These are phyloP conservation scores for Aureobasidium melanogenum DNA, from an alignment of 2,329 filamentous ascomycete genomes.

Conservation along the genomic window DNA sequence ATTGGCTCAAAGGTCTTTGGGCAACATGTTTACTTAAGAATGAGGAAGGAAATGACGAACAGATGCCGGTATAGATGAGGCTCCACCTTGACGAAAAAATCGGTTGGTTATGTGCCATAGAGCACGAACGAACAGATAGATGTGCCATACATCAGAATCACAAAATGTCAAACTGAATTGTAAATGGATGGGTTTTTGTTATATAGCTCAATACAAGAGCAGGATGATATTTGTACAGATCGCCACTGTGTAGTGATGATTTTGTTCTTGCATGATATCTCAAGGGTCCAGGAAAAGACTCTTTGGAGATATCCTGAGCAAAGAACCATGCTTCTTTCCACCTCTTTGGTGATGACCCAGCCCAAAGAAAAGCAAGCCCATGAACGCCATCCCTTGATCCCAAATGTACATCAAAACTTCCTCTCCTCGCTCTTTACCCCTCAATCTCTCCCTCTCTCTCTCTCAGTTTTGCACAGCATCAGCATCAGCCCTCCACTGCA, in stretches of 20 bases:
- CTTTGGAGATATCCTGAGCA: neutral
- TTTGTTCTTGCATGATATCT: neutral
- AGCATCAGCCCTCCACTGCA: slow-evolving; percentile 36
- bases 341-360: neutral
- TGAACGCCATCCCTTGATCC: neutral
- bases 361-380: neutral
- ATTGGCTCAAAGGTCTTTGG: neutral
- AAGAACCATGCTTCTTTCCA: neutral
- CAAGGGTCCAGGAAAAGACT: neutral
- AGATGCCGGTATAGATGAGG: neutral
- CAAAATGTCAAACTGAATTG: neutral
- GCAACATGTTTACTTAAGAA: slow-evolving; percentile 6
- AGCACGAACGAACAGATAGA: neutral
- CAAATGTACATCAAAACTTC: neutral
- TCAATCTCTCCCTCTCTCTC: neutral
- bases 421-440: neutral
- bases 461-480: neutral
- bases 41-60: neutral
- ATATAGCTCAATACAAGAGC: neutral
- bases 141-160: neutral
- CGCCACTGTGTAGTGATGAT: neutral
- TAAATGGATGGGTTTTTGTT: neutral
- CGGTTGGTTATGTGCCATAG: slow-evolving; percentile 2
- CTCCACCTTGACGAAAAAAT: neutral
- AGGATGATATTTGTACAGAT: neutral